A percentile compares a stretch with the other conserved stretches of the same genome.
These are phyloP conservation scores for Xanthoconium separans DNA, from an alignment of 1,284 basidiomycete species.

Conservation along the genomic window DNA sequence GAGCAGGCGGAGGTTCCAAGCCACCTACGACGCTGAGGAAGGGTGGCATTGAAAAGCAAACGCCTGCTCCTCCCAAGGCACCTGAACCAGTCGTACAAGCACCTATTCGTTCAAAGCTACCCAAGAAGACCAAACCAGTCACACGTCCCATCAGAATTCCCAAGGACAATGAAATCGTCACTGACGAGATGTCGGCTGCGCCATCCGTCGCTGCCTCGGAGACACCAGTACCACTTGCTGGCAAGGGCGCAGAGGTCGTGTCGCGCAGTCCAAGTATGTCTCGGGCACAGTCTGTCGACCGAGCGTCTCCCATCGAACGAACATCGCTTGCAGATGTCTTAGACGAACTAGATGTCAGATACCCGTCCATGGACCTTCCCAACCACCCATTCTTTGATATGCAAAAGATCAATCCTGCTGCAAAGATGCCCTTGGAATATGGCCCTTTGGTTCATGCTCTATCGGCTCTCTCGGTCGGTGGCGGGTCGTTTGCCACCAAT, in stretches of 20 bases:
- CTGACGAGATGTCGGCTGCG: conserved; percentile 43
- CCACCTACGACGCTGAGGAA: conserved; percentile 22
- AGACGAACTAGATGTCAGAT: conserved; percentile 59
- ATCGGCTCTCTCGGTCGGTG: conserved; percentile 81
- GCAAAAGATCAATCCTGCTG: conserved; percentile 64
- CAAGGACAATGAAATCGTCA: conserved; percentile 54
- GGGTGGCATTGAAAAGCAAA: conserved; percentile 21
- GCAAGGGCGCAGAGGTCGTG: conserved; percentile 33
- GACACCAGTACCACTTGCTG: conserved; percentile 36
- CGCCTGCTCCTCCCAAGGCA: conserved; percentile 17
- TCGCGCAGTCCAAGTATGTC: conserved; percentile 53
- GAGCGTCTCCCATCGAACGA: conserved; percentile 37
- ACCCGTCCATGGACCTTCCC: conserved; percentile 61
- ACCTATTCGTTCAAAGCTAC: conserved; percentile 73
- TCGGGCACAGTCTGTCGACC: conserved; percentile 59
- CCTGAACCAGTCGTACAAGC: conserved; percentile 50
- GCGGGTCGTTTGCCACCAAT: conserved; percentile 78
- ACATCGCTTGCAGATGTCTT: conserved; percentile 60
- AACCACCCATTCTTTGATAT: conserved; percentile 74
- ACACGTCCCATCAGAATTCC: conserved; percentile 57
- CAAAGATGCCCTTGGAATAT: conserved; percentile 76
- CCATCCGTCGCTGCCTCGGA: conserved; percentile 49
- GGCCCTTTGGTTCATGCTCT: conserved; percentile 78
- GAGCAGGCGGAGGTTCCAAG: conserved; percentile 34
- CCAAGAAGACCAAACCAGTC: conserved; percentile 73